Base-by-base conservation (phyloP, 2,329 filamentous ascomycete genomes). In the Gaeumannomyces tritici region DNA sequence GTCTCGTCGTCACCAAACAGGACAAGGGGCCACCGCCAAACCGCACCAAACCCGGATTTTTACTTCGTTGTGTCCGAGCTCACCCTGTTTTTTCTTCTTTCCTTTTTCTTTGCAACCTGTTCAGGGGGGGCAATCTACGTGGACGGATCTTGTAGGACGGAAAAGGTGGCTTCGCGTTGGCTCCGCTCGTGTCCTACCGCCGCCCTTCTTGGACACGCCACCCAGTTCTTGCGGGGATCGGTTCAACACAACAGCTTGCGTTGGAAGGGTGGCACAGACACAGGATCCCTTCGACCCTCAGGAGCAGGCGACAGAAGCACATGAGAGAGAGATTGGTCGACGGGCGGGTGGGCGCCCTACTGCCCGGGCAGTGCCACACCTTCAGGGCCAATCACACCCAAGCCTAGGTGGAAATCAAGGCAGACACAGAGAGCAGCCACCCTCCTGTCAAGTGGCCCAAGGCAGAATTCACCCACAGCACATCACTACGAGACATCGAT, bases 71-170 rank as follows among this genome's bases (percentile, higher is more conserved):
- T n/a, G n/a, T n/a, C n/a, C n/a, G n/a, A n/a, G n/a, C n/a, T n/a
- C n/a, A n/a, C n/a, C n/a, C n/a, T n/a, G n/a, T n/a, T n/a, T n/a
- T n/a, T n/a, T n/a, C n/a, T n/a, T n/a, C n/a, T n/a, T n/a, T n/a
- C 42, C 31, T 35, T 33, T 60, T 57, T 56, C 65, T 61, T 65
- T 61, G 62, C 65, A 60, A 59, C 8, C 61, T 61, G 55, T 60
- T 61, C 61, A 59, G 57, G 54, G 56, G 57, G 54, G 55, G 55
- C 18, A 24, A 63, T 62, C 57, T 62, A 59, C 62, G 33, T 57
- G 54, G 29, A 47, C 35, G 57, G 59, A 47, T 47, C 33, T 28
- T 57, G 31, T 55, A 60, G 26, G 55, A 9, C 18, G 31, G 62
- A 57, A 57, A 47, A 12, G 42, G 18, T n/a, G 42, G 42, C 42